Conservation (phyloP, 2,329 filamentous ascomycete genomes). For the Knufia fluminis region DNA sequence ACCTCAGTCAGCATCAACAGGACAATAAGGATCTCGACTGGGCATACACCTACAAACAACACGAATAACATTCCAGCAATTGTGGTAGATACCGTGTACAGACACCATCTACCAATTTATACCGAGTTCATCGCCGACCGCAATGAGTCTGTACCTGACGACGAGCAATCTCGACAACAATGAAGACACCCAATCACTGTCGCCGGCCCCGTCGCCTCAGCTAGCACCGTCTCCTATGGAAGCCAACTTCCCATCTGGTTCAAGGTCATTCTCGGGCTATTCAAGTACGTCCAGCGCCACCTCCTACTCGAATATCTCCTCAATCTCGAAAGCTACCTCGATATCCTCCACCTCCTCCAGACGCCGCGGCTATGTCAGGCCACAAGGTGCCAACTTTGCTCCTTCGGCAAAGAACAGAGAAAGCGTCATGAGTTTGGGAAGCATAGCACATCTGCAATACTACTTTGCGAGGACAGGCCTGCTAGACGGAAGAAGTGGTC, state of each 20-base stretch:
- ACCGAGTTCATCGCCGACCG: background rate
- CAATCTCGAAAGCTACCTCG: constrained; percentile 33
- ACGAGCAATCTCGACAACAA: constrained; percentile 6
- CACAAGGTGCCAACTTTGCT: constrained; percentile 79
- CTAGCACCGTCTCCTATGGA: constrained; percentile 34
- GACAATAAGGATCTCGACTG: background rate
- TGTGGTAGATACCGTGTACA: background rate
- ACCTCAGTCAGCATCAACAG: background rate
- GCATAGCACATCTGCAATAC: constrained; percentile 94
- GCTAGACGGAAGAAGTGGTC: constrained; percentile 84
- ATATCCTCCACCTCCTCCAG: constrained; percentile 29
- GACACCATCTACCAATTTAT: too few relatives aligned
- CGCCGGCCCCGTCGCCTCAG: constrained; percentile 30
- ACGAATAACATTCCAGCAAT: background rate
- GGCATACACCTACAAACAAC: background rate
- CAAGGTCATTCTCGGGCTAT: constrained; percentile 37
- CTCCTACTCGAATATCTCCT: constrained; percentile 36
- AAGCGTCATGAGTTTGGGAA: constrained; percentile 91
- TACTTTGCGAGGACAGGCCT: constrained; percentile 94
- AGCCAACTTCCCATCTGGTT: constrained; percentile 34
- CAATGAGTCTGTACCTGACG: constrained; percentile 8
- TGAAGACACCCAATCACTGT: constrained; percentile 26
- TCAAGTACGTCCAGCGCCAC: constrained; percentile 38
- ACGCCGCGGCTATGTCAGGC: constrained; percentile 76
- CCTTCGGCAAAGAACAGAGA: constrained; percentile 82